Evolutionary conservation across 164 flowering plant species (phyloP), one percentile per base, ranked within the genome.

Genomic region (Vitis rupestris): DNA sequence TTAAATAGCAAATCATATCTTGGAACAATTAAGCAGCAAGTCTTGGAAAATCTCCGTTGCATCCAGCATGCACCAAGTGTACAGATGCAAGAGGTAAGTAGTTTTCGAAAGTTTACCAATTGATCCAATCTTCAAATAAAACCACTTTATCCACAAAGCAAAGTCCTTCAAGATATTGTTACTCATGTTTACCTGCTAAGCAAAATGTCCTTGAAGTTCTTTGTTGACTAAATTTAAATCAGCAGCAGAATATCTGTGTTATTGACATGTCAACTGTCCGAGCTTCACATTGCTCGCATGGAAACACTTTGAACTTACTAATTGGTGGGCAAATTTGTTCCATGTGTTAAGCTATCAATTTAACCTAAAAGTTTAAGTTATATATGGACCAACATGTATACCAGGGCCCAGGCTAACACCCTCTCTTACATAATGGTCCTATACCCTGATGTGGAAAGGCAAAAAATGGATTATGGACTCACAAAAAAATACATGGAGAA

Each of bases 41-140:
- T 95, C n/a, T 49, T 92, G 70, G 99, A 95, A 82, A 91, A 88
- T 77, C 90, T 95, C 58, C 93, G 97, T 3, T 81, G 75, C 79
- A 90, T 95, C 69, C 97, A 95, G 71, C 94, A 90, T 86, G 98
- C 99, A 69, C 99, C 98, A 23, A 74, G 97, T 72, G 98, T 95
- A 29, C 99, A 95, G 78, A 85, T 95, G 99, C 99, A 95, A 60
- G 99, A 95, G 94, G 99, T 93, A 67, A 77, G 83, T 75, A n/a
- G 8, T 49, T 30, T 31, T 9, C 59, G 14, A 14, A 54, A 5
- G 54, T 51, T 60, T 56, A 65, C 49, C 14, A 2, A 27, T 47
- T 27, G 9, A 17, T 56, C 50, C 10, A 59, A 11, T 13, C 48
- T n/a, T 50, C 50, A 12, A 8, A 23, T 30, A 54, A n/a, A 49